phyloP scores from a whole-genome alignment of 2,329 filamentous ascomycete species.

The Kalmusia sp. region DNA sequence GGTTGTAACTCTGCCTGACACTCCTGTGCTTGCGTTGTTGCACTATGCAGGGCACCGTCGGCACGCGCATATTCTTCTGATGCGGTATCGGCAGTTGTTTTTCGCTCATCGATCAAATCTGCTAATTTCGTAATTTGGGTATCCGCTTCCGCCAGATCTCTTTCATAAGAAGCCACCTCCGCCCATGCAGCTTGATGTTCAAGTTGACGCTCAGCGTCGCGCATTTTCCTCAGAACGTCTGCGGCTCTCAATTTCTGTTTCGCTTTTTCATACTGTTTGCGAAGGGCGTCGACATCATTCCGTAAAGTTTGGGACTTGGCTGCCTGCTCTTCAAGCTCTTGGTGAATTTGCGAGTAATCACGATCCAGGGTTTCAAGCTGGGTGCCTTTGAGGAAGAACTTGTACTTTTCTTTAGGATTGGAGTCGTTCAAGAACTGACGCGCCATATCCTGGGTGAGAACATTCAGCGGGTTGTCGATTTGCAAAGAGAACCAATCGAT shows the following conservation, averaged over 20 bases:
- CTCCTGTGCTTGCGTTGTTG: conserved; percentile 43
- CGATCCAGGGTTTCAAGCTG: conserved; percentile 91
- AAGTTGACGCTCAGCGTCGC: no score
- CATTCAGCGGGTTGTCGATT: conserved; percentile 95
- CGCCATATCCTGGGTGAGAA: conserved; percentile 93
- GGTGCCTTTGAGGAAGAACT: conserved; percentile 93
- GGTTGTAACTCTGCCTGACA: conserved; percentile 48
- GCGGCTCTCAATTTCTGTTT: conserved; percentile 69
- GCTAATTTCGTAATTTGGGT: conserved; percentile 42
- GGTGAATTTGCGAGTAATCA: conserved; percentile 85
- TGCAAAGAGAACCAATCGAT: conserved; percentile 92
- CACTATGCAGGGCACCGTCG: conserved; percentile 47
- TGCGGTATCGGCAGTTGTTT: conserved; percentile 54
- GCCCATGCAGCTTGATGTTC: conserved; percentile 81
- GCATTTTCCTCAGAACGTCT: conserved; percentile 64
- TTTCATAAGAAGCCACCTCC: conserved; percentile 81
- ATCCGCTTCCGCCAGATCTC: conserved; percentile 37
- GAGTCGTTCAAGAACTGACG: conserved; percentile 91
- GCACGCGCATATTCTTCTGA: conserved; percentile 53
- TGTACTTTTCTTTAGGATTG: conserved; percentile 85
- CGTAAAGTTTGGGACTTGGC: conserved; percentile 66
- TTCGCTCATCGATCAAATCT: conserved; percentile 57
- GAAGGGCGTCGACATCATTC: conserved; percentile 69
- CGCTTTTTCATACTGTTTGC: conserved; percentile 66
- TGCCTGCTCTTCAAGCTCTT: conserved; percentile 76